A percentile compares a stretch with the other conserved stretches of the same genome.
Conservation (phyloP, 139 green algal genomes). For the Chlamydomonas schloesseri region DNA sequence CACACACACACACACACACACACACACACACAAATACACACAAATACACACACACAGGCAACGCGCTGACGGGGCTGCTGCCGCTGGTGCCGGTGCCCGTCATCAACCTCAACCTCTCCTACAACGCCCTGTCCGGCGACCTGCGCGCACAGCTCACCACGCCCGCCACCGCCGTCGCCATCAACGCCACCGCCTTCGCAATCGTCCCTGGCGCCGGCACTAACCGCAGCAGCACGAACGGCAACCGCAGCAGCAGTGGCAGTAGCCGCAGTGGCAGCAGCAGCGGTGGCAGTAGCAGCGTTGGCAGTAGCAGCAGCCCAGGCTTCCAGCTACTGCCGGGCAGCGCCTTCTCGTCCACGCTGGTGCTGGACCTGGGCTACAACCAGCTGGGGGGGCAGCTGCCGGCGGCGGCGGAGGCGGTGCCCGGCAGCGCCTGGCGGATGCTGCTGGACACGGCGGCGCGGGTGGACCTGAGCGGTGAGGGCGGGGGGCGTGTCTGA, state of each 20-base stretch:
- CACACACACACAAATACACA: too few species aligned
- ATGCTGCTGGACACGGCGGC: neutral
- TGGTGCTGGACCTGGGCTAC: neutral
- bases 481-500: too few species aligned
- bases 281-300: too few species aligned
- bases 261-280: too few species aligned
- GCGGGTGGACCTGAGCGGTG: neutral
- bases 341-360: neutral
- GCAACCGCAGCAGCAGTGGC: too few species aligned
- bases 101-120: neutral
- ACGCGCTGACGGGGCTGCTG: neutral
- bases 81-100: neutral
- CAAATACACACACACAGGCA: neutral
- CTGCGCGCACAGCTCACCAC: neutral
- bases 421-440: neutral
- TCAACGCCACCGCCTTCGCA: too few species aligned
- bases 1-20: too few species aligned
- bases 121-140: neutral
- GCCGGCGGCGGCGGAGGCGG: neutral
- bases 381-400: neutral
- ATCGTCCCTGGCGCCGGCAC: too few species aligned
- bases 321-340: neutral
- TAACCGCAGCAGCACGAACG: too few species aligned
- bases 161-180: too few species aligned
- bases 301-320: too few species aligned